A percentile compares a stretch with the other conserved stretches of the same genome.
Conservation (phyloP, 805 yeast species). For the Zygotorulaspora chibaensis region DNA sequence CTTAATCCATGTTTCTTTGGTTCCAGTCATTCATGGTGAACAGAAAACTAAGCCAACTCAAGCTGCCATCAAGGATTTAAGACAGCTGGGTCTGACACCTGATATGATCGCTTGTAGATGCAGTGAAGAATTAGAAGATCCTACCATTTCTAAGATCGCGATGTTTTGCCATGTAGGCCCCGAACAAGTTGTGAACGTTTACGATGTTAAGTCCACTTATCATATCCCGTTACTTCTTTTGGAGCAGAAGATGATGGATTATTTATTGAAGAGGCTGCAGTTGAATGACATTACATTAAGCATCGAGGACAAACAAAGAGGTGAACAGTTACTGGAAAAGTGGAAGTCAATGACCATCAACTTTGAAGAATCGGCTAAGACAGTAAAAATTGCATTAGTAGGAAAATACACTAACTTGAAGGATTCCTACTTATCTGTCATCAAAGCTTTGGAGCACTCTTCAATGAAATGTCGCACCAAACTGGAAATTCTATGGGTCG, state of each 20-base stretch:
- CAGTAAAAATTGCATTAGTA: conserved; percentile 90
- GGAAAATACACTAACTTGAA: conserved; percentile 96
- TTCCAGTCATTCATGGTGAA: conserved; percentile 97
- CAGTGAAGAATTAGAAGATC: conserved; percentile 68
- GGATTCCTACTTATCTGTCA: conserved; percentile 91
- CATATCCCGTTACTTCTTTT: conserved; percentile 91
- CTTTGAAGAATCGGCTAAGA: conserved; percentile 78
- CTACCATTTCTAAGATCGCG: conserved; percentile 92
- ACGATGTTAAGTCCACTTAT: conserved; percentile 93
- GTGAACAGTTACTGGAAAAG: conserved; percentile 61
- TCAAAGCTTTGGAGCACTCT: conserved; percentile 92
- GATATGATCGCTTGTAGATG: conserved; percentile 99
- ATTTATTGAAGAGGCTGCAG: conserved; percentile 62
- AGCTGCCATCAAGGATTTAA: conserved; percentile 95
- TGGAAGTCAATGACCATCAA: conserved; percentile 79
- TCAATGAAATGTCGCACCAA: conserved; percentile 84
- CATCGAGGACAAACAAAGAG: conserved; percentile 53
- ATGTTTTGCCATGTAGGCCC: conserved; percentile 99
- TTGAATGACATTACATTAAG: conserved; percentile 48
- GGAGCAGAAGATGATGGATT: conserved; percentile 79
- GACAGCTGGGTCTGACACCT: conserved; percentile 91
- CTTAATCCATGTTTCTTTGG: conserved; percentile 91
- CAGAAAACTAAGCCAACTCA: conserved; percentile 99
- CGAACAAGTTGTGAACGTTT: conserved; percentile 95
- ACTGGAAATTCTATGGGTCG: conserved; percentile 92